phyloP scores from a whole-genome alignment of 768 basidiomycete species.

The Suillus sp. region DNA sequence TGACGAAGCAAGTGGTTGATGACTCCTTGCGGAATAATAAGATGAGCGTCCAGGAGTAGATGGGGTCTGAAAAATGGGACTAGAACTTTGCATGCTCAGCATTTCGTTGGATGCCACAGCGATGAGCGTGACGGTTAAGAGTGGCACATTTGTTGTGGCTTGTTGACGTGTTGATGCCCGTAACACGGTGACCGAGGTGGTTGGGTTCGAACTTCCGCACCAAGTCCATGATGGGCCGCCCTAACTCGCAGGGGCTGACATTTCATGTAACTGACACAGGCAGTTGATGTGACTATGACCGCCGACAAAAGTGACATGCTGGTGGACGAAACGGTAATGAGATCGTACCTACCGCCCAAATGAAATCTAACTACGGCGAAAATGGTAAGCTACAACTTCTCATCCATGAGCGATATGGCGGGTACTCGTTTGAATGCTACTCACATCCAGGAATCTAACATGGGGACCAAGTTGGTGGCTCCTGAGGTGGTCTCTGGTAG shows the following conservation, averaged over 20 bases:
- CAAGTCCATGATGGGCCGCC: background rate
- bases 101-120: slow-evolving; percentile 11
- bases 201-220: too few relatives aligned
- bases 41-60: slow-evolving; percentile 41
- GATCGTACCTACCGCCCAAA: background rate
- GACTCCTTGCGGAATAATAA: slow-evolving; percentile 30
- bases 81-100: slow-evolving; percentile 29
- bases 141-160: slow-evolving; percentile 23
- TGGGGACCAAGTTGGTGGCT: too few relatives aligned
- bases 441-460: background rate
- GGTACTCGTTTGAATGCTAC: background rate
- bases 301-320: background rate
- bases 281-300: background rate
- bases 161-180: slow-evolving; percentile 27
- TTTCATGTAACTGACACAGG: background rate
- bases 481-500: background rate
- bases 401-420: background rate
- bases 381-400: background rate
- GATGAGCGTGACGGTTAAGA: slow-evolving; percentile 16
- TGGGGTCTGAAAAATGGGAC: slow-evolving; percentile 31
- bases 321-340: background rate
- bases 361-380: background rate
- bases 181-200: too few relatives aligned
- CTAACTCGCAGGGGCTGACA: background rate
- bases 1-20: slow-evolving; percentile 49